phyloP scores from a whole-genome alignment of 2,329 filamentous ascomycete genomes.

The Dactylellina sp. region DNA sequence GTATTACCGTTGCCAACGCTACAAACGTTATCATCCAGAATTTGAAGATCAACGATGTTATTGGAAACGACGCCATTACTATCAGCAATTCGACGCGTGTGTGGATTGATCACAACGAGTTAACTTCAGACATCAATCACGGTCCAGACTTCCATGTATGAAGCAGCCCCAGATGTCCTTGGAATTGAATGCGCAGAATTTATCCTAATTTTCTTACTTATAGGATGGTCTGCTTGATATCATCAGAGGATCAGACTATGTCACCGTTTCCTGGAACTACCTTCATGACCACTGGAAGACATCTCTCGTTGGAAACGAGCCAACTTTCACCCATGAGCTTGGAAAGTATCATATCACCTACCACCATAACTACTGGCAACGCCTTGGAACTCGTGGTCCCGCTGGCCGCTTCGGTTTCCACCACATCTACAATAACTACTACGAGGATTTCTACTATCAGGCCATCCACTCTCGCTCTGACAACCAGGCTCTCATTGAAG shows the following conservation, averaged over 20 bases:
- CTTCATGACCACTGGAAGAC: conserved; percentile 67
- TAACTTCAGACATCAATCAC: conserved; percentile 64
- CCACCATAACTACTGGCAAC: conserved; percentile 68
- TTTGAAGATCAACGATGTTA: conserved; percentile 62
- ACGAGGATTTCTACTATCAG: conserved; percentile 67
- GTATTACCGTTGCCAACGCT: conserved; percentile 63
- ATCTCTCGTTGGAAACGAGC: conserved; percentile 73
- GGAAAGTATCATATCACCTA: conserved; percentile 69
- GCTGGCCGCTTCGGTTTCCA: conserved; percentile 68
- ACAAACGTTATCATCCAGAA: conserved; percentile 66
- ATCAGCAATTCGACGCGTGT: conserved; percentile 66
- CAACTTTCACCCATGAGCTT: conserved; percentile 70
- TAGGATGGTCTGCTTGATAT: conserved; percentile 70
- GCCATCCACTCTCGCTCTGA: conserved; percentile 68
- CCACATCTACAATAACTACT: conserved; percentile 68
- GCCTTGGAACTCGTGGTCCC: conserved; percentile 66
- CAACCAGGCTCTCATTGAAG: conserved; percentile 68
- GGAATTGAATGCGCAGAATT: neutral
- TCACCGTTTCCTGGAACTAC: conserved; percentile 68
- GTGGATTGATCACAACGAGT: conserved; percentile 68
- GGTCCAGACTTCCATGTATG: conserved; percentile 64
- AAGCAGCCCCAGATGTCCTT: neutral
- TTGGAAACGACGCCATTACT: conserved; percentile 65
- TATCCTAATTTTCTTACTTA: neutral
- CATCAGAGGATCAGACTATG: conserved; percentile 65